Evolutionary conservation across 2,329 filamentous ascomycete species (phyloP), one percentile per base, ranked within the genome.

Genomic region (Trichoderma guizhouense): DNA sequence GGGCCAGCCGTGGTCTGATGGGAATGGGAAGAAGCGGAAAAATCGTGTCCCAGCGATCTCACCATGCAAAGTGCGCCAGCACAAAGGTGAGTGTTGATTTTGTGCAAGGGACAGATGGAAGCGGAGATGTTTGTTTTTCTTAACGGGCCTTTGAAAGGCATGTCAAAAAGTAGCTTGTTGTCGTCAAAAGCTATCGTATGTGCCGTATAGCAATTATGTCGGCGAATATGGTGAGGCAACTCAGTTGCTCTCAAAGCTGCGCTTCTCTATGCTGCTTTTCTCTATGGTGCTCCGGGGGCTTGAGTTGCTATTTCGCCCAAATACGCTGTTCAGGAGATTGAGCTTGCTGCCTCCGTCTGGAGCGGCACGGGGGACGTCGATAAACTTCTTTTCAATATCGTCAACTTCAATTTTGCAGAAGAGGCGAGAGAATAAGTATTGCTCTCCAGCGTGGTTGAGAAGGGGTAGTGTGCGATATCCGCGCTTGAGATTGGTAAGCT

Each of bases 381-480:
- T 83, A 75, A 89, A 87, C 74, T 88, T 84, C 73, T 86, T 88
- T 60, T 87, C 87, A 47, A 87, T 83, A 15, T 86, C 84, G 51
- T 88, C 85, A 34, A 89, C 92, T 76, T 90, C 90, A 82, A 98
- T 93, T 78, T 91, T 91, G 84, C 95, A 97, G 81, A 98, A 97
- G 18, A 99, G 86, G 12, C 94, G 97, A 3, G 96, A 97, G 82
- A 98, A 98, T 57, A 98, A 87, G 80, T 97, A 98, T 77, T 95
- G 93, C 77, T 98, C 95, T 73, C 95, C 96, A 74, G 94, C 93
- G 71, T 90, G 88, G 82, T 98, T 95, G 80, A 94, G 92, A 18
- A 99, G 86, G 12, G 95, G 96, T 68, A 98, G 86, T 73, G 97
- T 97, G 73, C 95, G 94, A 81, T 96, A 98, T 32, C 96, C 96